A percentile compares a stretch with the other conserved stretches of the same genome.
These are phyloP conservation scores for Triticum turgidum DNA, from an alignment of 176 grass and related monocot genomes.

Conservation along the genomic window DNA sequence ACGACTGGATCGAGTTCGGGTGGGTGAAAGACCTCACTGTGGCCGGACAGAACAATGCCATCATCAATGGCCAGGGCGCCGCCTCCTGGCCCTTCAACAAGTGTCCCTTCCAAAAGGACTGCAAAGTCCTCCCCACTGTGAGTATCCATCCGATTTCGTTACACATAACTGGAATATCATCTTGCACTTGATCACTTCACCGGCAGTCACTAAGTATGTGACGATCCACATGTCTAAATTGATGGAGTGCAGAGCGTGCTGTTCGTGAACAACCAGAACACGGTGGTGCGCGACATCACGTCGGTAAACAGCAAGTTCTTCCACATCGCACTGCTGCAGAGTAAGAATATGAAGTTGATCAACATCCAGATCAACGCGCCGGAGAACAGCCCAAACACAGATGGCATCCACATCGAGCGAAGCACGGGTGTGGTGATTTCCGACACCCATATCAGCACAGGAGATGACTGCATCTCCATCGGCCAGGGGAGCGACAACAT, in stretches of 20 bases:
- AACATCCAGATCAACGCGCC: conserved; percentile 47
- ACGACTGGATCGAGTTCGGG: conserved; percentile 66
- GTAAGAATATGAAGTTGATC: conserved; percentile 23
- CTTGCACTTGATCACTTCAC: not conserved
- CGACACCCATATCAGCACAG: conserved; percentile 28
- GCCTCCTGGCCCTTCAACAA: conserved; percentile 63
- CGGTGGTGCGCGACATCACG: conserved; percentile 48
- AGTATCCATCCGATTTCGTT: not conserved
- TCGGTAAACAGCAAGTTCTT: conserved; percentile 86
- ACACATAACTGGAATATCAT: not conserved
- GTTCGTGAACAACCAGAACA: conserved; percentile 50
- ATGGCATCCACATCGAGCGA: conserved; percentile 72
- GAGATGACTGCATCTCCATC: conserved; percentile 79
- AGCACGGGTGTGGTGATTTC: conserved; percentile 37
- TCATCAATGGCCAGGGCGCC: conserved; percentile 66
- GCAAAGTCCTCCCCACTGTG: conserved; percentile 74
- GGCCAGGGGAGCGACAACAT: conserved; percentile 53
- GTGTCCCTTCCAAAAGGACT: conserved; percentile 57
- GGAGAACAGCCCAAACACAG: conserved; percentile 60
- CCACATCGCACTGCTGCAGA: conserved; percentile 50
- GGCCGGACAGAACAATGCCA: conserved; percentile 33
- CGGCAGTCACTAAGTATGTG: not conserved
- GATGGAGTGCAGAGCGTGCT: conserved; percentile 23
- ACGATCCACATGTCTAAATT: not conserved
- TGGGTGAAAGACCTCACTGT: conserved; percentile 45